These are phyloP conservation scores for Bryum argenteum DNA, from an alignment of 225 moss, liverwort and hornwort species.

Conservation along the genomic window DNA sequence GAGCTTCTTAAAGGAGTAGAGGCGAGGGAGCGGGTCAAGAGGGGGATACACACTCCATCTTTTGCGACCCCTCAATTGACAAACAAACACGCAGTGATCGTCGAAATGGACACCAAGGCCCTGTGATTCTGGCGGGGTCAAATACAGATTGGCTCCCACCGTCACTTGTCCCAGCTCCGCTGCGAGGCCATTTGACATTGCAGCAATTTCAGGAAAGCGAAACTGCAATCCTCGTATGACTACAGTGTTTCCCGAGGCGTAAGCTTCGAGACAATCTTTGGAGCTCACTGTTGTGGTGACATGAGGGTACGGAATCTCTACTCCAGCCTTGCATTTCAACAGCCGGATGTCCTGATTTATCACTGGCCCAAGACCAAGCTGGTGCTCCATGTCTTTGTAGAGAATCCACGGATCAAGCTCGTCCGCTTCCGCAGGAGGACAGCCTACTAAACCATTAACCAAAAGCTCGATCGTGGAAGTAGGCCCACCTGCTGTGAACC, in stretches of 20 bases:
- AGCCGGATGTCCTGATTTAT: neutral
- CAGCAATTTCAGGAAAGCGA: conserved; percentile 63
- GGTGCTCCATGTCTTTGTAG: conserved; percentile 49
- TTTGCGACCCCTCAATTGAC: conserved; percentile 73
- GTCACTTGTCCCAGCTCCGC: conserved; percentile 73
- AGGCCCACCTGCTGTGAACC: conserved; percentile 36
- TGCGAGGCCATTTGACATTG: conserved; percentile 54
- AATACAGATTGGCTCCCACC: conserved; percentile 80
- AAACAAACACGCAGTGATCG: conserved; percentile 87
- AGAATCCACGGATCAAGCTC: conserved; percentile 49
- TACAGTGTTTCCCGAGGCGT: conserved; percentile 61
- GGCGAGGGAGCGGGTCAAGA: conserved; percentile 61
- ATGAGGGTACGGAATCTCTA: conserved; percentile 28
- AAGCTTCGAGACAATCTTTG: conserved; percentile 59
- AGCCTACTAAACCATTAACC: conserved; percentile 54
- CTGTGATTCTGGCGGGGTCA: conserved; percentile 79
- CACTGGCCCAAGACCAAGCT: conserved; percentile 57
- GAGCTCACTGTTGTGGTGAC: conserved; percentile 34
- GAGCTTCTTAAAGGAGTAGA: conserved; percentile 52
- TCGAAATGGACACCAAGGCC: conserved; percentile 80
- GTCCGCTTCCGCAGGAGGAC: conserved; percentile 68
- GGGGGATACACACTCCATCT: conserved; percentile 65
- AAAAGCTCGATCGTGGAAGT: conserved; percentile 43
- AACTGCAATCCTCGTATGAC: conserved; percentile 79
- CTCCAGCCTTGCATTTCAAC: too few species aligned